Conservation (phyloP, 352 stramenopile genomes). For the Bremia lactucae region DNA sequence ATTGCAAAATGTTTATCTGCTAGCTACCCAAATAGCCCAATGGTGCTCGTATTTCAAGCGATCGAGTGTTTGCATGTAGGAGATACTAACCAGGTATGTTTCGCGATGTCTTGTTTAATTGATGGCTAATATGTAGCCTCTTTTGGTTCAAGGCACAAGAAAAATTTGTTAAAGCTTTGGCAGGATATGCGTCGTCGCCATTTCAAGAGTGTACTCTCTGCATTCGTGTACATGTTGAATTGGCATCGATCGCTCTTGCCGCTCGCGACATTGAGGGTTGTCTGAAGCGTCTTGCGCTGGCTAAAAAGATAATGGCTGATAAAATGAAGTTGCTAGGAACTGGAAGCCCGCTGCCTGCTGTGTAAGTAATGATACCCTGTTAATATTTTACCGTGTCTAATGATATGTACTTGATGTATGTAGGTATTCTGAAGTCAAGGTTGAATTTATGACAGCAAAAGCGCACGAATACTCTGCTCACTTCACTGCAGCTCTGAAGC, state of each 20-base stretch:
- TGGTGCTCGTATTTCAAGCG: slow-evolving; percentile 38
- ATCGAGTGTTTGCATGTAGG: slow-evolving; percentile 15
- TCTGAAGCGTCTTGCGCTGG: slow-evolving; percentile 34
- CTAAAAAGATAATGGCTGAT: slow-evolving; percentile 29
- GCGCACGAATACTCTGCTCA: slow-evolving; percentile 40
- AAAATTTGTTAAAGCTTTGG: slow-evolving; percentile 41
- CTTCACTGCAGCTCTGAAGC: slow-evolving; percentile 31
- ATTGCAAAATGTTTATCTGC: slow-evolving; percentile 20
- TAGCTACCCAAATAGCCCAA: slow-evolving; percentile 33
- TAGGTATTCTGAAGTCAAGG: slow-evolving; percentile 46
- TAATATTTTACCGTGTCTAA: not conserved
- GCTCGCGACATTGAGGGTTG: slow-evolving; percentile 51
- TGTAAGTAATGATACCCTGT: slow-evolving; percentile 34
- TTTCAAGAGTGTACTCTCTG: slow-evolving; percentile 59
- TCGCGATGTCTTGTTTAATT: not conserved
- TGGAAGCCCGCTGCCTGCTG: slow-evolving; percentile 12
- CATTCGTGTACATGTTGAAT: slow-evolving; percentile 39
- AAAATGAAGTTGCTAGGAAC: slow-evolving; percentile 36
- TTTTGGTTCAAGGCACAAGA: slow-evolving; percentile 28
- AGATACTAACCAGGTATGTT: slow-evolving; percentile 20
- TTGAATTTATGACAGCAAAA: slow-evolving; percentile 44
- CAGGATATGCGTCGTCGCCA: slow-evolving; percentile 44
- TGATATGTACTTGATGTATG: not conserved
- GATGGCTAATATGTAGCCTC: not conserved
- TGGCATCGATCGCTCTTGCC: slow-evolving; percentile 35